These are phyloP conservation scores for Combretum micranthum DNA, from an alignment of 345 rosid species.

Conservation along the genomic window DNA sequence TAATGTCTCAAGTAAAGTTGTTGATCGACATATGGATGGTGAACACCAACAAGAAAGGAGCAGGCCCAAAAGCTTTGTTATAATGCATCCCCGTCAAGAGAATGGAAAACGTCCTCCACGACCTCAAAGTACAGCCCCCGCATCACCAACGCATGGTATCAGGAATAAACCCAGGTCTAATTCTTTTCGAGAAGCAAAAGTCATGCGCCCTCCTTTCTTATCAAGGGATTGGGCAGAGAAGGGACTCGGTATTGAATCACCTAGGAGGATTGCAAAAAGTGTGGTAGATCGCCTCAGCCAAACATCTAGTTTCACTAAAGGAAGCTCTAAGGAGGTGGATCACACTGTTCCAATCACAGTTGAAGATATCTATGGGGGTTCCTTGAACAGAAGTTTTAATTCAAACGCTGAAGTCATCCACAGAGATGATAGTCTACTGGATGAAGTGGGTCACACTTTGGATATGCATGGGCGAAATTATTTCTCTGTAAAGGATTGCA, in stretches of 20 bases:
- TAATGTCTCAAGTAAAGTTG: conserved; percentile 64
- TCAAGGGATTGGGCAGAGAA: conserved; percentile 58
- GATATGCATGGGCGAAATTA: conserved; percentile 22
- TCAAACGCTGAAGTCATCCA: conserved; percentile 31
- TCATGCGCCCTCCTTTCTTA: conserved; percentile 30
- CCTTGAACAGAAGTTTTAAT: conserved; percentile 34
- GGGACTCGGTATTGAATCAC: conserved; percentile 68
- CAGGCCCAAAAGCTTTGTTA: conserved; percentile 33
- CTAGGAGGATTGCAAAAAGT: conserved; percentile 72
- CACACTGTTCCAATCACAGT: conserved; percentile 59
- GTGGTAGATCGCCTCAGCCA: conserved; percentile 84
- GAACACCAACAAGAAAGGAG: conserved; percentile 67
- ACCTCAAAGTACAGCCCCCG: conserved; percentile 49
- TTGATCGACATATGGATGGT: conserved; percentile 93
- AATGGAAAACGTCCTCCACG: conserved; percentile 63
- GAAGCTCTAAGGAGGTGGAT: conserved; percentile 37
- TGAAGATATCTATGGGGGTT: conserved; percentile 67
- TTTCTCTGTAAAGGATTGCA: conserved; percentile 20
- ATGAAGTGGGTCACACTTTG: conserved; percentile 40
- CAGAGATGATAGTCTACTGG: conserved; percentile 33
- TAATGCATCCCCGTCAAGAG: conserved; percentile 30
- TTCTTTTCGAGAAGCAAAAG: conserved; percentile 70
- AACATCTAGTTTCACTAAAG: conserved; percentile 35
- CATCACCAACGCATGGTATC: conserved; percentile 50
- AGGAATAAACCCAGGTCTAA: conserved; percentile 51